phyloP scores from a whole-genome alignment of 805 yeast genomes.

The Starmerella floricola region DNA sequence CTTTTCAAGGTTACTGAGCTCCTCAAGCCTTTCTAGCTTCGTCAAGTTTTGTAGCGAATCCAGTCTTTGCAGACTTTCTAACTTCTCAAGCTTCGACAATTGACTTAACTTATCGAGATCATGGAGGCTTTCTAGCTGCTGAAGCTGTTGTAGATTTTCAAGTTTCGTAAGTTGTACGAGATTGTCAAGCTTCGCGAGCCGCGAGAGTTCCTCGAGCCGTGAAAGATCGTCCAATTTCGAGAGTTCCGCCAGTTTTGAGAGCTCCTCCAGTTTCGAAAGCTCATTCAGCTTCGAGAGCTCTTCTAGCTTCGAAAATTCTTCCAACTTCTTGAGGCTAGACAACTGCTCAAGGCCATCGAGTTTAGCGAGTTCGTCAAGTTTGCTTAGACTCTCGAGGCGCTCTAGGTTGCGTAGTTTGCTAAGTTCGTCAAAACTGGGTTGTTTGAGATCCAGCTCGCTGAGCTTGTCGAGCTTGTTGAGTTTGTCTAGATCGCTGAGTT shows the following conservation, averaged over 20 bases:
- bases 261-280: too few relatives aligned
- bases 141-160: not conserved
- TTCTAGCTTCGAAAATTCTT: too few relatives aligned
- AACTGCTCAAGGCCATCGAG: not conserved
- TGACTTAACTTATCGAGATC: not conserved
- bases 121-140: conserved; percentile 4
- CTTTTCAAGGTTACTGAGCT: conserved; percentile 5
- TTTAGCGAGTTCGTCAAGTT: conserved; percentile 2
- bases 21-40: not conserved
- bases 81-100: conserved; percentile 20
- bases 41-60: not conserved
- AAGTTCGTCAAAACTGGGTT: conserved; percentile 3
- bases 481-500: conserved; percentile 6
- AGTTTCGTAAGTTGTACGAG: conserved; percentile 14
- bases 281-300: too few relatives aligned
- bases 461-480: conserved; percentile 8
- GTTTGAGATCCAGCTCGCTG: conserved; percentile 1
- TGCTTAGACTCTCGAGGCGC: conserved; percentile 20
- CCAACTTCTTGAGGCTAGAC: too few relatives aligned
- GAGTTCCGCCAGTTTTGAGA: not conserved
- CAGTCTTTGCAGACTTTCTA: conserved; percentile 4
- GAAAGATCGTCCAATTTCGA: conserved; percentile 1
- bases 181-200: conserved; percentile 2
- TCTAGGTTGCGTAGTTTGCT: not conserved
- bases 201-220: conserved; percentile 1